Evolutionary conservation across 192 early-diverging fungal genomes (phyloP).

Genomic region (Paraglomus brasilianum): DNA sequence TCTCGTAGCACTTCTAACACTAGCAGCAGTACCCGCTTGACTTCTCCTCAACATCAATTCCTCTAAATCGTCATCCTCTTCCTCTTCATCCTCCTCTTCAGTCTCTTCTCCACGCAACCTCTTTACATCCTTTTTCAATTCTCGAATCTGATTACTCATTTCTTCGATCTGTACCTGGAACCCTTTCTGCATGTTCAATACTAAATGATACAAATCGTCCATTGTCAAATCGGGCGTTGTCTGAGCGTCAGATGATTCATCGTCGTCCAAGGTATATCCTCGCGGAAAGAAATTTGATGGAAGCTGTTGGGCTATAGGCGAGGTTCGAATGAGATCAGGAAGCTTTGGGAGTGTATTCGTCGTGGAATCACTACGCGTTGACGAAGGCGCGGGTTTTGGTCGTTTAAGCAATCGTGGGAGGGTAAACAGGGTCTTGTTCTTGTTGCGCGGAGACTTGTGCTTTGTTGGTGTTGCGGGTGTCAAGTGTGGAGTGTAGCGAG

Average conservation of each 20-base stretch:
- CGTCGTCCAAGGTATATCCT: not conserved
- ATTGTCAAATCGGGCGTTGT: conserved; percentile 14
- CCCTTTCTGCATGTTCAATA: conserved; percentile 25
- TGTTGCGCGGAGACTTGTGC: no score
- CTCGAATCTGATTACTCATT: conserved; percentile 19
- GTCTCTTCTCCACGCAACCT: conserved; percentile 15
- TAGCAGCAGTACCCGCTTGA: conserved; percentile 1
- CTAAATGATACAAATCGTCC: conserved; percentile 27
- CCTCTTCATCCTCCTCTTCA: not conserved
- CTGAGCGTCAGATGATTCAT: not conserved
- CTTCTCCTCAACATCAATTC: conserved; percentile 7
- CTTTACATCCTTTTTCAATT: conserved; percentile 25
- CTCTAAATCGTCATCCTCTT: not conserved
- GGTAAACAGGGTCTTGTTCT: no score
- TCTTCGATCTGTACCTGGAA: conserved; percentile 25
- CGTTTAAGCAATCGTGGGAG: no score
- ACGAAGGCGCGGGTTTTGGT: no score
- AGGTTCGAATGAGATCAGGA: conserved; percentile 7
- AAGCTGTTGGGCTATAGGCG: conserved; percentile 20
- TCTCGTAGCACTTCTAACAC: conserved; percentile 20
- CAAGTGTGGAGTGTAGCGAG: no score
- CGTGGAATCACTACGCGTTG: no score
- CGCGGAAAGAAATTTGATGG: conserved; percentile 6
- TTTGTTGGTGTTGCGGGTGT: no score
- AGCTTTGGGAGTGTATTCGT: not conserved